Base-by-base conservation (phyloP, 2,329 filamentous ascomycete genomes). In the Beauveria sp. region DNA sequence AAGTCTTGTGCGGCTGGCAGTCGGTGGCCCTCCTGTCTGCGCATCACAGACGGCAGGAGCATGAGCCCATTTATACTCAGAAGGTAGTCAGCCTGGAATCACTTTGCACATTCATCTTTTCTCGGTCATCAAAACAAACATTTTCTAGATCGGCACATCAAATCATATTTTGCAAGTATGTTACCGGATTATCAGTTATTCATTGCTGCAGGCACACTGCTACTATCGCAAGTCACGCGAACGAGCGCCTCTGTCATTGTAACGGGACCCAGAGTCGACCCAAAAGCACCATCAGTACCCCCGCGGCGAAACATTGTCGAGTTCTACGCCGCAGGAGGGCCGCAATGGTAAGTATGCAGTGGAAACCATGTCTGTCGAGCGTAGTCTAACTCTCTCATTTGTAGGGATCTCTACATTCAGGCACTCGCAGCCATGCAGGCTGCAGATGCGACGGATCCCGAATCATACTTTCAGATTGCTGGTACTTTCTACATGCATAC, bases 381-480 rank as follows among this genome's bases (percentile, higher is more conserved):
- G 20, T 38, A 24, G n/a, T 46, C 63, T 70, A 20, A 70, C 60
- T 45, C 60, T 45, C 42, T 24, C 16, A 6, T 20, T 12, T 8
- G 6, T 46, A 77, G 80, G 80, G 78, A 83, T 53, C 73, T 84
- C 6, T 81, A 80, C 65, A 73, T 84, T 26, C 76, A 75, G 46
- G 77, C 79, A 14, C 67, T 83, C 20, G 69, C 70, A 42, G 70
- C 73, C 24, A 73, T 83, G 64, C 76, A 82, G 61, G 71, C 72
- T 3, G 69, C 69, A 31, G 67, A 76, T 62, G 70, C 78, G 58
- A 67, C 70, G 5, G 75, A 83, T 43, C 72, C 74, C 52, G 65
- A 74, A 61, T 84, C 81, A 1, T 83, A 77, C 68, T 84, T 81
- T 66, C 76, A 80, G 60, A 69, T 84, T 62, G 69, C 73, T 54